phyloP scores from a whole-genome alignment of 2,329 filamentous ascomycete genomes.

The Claviceps capensis region DNA sequence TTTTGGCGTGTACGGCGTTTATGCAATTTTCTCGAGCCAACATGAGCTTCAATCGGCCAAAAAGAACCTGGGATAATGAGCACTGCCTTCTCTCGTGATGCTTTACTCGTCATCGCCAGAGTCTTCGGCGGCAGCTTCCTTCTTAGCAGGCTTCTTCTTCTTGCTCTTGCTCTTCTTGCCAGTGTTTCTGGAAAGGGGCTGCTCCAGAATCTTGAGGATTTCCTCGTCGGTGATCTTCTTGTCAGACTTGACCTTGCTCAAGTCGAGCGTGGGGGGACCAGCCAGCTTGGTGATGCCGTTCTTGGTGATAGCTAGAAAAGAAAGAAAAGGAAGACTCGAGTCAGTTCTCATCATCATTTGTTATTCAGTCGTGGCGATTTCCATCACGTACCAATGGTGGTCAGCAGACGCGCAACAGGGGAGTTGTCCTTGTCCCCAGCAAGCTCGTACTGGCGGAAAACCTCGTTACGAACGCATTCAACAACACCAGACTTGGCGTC shows the following conservation, averaged over 20 bases:
- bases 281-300: constrained; percentile 85
- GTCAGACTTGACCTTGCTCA: constrained; percentile 77
- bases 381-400: constrained; percentile 68
- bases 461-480: constrained; percentile 85
- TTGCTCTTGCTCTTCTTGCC: constrained; percentile 85
- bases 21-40: background rate
- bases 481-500: constrained; percentile 91
- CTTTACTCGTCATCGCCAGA: constrained; percentile 15
- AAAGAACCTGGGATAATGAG: background rate
- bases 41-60: background rate
- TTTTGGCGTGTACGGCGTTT: background rate
- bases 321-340: background rate
- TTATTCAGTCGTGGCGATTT: background rate
- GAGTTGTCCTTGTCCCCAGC: constrained; percentile 84
- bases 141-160: constrained; percentile 47
- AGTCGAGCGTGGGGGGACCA: constrained; percentile 59
- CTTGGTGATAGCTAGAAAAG: constrained; percentile 66
- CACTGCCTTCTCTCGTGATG: background rate
- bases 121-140: constrained; percentile 22
- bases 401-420: constrained; percentile 75
- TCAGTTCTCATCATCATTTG: constrained; percentile 21
- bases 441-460: constrained; percentile 91
- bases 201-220: constrained; percentile 85
- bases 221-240: constrained; percentile 98
- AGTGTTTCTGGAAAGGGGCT: constrained; percentile 73